Percentiles rank a stretch among this genome's conserved stretches.
These are phyloP conservation scores for Solanum etuberosum DNA, from an alignment of 257 asterid genomes.

Conservation along the genomic window DNA sequence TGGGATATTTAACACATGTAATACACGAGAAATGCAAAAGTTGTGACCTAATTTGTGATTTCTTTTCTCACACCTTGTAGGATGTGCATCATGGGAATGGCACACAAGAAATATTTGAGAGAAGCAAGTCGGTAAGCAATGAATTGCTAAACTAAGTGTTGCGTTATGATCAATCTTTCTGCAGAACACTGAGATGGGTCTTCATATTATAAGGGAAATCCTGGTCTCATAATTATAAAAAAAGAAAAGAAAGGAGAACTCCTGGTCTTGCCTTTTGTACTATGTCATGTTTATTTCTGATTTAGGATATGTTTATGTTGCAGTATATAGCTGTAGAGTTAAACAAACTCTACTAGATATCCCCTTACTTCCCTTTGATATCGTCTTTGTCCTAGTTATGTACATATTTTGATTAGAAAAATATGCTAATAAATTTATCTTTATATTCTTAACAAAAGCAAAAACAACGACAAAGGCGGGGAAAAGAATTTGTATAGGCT, in stretches of 20 bases:
- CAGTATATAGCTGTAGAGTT: not conserved
- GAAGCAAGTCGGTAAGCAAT: constrained; percentile 69
- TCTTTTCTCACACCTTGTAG: constrained; percentile 28
- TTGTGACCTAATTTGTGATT: not conserved
- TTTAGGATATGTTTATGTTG: not conserved
- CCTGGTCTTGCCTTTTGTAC: not conserved
- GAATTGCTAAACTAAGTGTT: not conserved
- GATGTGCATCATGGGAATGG: constrained; percentile 99
- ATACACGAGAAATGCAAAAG: not conserved
- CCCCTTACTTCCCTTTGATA: not conserved
- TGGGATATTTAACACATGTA: not conserved
- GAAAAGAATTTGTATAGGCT: not conserved
- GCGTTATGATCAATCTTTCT: not conserved
- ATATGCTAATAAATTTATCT: not conserved
- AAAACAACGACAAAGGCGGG: not conserved
- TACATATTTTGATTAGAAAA: not conserved
- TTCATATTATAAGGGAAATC: not conserved
- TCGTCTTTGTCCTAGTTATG: not conserved
- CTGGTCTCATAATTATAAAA: not conserved
- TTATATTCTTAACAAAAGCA: not conserved
- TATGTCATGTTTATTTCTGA: not conserved
- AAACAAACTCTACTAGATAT: not conserved
- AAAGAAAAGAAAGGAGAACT: not conserved
- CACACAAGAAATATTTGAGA: constrained; percentile 93
- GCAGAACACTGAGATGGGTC: not conserved